Base-by-base conservation (phyloP, 1,139 yeast genomes). In the Arxiozyma telluris region DNA sequence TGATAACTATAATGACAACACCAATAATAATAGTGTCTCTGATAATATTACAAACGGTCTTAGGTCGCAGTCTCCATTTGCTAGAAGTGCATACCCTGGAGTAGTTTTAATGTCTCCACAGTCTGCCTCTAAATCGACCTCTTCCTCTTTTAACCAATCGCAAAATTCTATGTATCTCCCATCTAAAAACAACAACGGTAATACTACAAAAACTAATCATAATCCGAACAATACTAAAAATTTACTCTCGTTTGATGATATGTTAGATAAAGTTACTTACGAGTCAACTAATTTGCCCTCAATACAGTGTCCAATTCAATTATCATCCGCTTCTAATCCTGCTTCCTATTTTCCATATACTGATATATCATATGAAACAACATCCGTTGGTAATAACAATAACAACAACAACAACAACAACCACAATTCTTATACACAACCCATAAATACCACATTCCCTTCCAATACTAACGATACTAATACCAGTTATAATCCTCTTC, bases 41-140 rank as follows among this genome's bases (percentile, higher is more conserved):
- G 38, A 34, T 12, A 44, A 44, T 25, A 27, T 39, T 5, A n/a
- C 25, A 15, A 30, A 21, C 6, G 12, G 6, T 20, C 20, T 30
- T 46, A 15, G 49, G 30, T 43, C 53, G 21, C 46, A 50, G 27
- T 51, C 55, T 17, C 53, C 55, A 1, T 54, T 23, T 41, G 20
- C 61, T 2, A 57, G 69, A 52, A 61, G 67, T 46, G 69, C 67
- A 8, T 71, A 67, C 53, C 74, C 74, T 6, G 74, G 74, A 23
- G 74, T 73, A 15, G 71, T 68, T 4, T 59, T 70, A 22, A 55
- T 70, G 44, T 68, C 73, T 6, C 71, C 73, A 20, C 65, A 64
- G 52, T 61, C 69, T 1, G 55, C 62, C 34, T 56, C 63, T 4
- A 46, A 58, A 34, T 46, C 49, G 11, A 25, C 49, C 12, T 38